Conservation (phyloP, 2,329 filamentous ascomycete genomes). For the Lachnellula occidentalis region DNA sequence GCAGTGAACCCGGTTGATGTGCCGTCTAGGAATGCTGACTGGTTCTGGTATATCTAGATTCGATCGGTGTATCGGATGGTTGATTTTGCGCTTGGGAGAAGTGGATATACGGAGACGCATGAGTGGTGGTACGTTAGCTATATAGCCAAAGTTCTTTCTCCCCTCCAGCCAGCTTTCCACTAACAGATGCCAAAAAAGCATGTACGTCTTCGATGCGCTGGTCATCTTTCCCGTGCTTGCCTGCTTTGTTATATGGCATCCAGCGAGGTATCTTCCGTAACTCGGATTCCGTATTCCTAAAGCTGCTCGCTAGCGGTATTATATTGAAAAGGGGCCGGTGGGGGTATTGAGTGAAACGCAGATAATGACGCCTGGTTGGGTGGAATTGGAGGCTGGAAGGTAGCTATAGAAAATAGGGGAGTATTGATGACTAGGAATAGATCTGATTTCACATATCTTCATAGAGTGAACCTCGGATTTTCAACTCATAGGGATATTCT, state of each 20-base stretch:
- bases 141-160: not conserved
- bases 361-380: too few relatives aligned
- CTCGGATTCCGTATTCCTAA: conserved; percentile 32
- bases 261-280: conserved; percentile 31
- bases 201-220: conserved; percentile 23
- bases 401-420: too few relatives aligned
- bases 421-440: too few relatives aligned
- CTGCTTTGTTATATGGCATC: conserved; percentile 32
- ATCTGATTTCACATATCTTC: too few relatives aligned
- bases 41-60: conserved; percentile 9
- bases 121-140: conserved; percentile 17
- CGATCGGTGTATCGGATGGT: conserved; percentile 25
- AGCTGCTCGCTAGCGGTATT: conserved; percentile 19
- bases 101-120: conserved; percentile 19
- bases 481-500: too few relatives aligned
- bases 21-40: conserved; percentile 23
- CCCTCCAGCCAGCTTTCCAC: not conserved
- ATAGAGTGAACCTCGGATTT: too few relatives aligned
- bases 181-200: not conserved
- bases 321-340: not conserved
- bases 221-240: conserved; percentile 18
- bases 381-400: too few relatives aligned
- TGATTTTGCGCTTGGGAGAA: conserved; percentile 21
- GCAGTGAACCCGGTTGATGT: not conserved
- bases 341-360: too few relatives aligned